These are phyloP conservation scores for Pichia cactophila DNA, from an alignment of 1,139 yeast species.

Conservation along the genomic window DNA sequence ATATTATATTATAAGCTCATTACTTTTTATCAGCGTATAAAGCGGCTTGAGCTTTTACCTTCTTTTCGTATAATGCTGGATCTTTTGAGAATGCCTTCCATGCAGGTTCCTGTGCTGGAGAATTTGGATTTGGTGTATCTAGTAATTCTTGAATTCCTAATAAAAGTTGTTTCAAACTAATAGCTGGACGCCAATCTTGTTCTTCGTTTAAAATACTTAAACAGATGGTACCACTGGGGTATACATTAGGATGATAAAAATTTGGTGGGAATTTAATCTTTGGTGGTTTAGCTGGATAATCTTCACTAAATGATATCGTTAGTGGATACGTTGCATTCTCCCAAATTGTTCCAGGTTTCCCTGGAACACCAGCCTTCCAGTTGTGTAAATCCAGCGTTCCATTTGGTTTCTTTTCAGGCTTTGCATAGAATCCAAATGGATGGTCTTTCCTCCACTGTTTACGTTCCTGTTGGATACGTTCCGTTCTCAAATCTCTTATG, in stretches of 20 bases:
- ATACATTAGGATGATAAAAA: conserved; percentile 93
- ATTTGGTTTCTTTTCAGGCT: conserved; percentile 68
- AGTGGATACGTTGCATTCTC: conserved; percentile 85
- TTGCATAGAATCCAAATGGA: conserved; percentile 95
- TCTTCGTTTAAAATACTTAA: conserved; percentile 88
- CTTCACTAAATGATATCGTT: conserved; percentile 75
- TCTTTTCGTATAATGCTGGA: conserved; percentile 59
- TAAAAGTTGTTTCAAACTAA: conserved; percentile 82
- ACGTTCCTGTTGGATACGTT: conserved; percentile 80
- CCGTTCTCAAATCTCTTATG: conserved; percentile 50
- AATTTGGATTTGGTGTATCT: conserved; percentile 84
- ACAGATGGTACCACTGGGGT: conserved; percentile 95
- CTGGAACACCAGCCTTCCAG: conserved; percentile 97
- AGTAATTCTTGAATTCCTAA: conserved; percentile 89
- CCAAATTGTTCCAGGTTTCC: conserved; percentile 82
- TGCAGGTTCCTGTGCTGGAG: conserved; percentile 98
- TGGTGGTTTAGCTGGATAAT: conserved; percentile 96
- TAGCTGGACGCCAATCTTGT: conserved; percentile 98
- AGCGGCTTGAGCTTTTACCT: conserved; percentile 76
- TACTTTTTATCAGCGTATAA: conserved; percentile 39
- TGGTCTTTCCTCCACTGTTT: conserved; percentile 98
- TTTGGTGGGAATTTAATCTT: conserved; percentile 81
- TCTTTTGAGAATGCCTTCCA: conserved; percentile 78
- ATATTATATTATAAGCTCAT: too few relatives aligned
- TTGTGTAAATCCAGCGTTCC: conserved; percentile 77